Evolutionary conservation across 2,329 filamentous ascomycete species (phyloP).

Genomic region (Cyphellophora attinorum): DNA sequence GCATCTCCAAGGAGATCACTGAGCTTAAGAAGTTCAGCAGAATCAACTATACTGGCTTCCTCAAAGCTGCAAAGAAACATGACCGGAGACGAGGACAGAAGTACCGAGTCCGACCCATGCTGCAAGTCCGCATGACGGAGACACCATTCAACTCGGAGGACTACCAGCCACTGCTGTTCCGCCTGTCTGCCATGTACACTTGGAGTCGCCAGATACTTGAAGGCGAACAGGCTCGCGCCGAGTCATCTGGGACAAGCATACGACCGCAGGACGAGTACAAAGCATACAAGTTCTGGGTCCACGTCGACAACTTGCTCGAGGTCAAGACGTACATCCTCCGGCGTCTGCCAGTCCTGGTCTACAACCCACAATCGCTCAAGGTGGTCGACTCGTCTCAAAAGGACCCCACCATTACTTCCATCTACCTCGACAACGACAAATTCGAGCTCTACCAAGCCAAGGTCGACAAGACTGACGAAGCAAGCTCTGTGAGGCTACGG

Average conservation of each 20-base stretch:
- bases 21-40: conserved; percentile 91
- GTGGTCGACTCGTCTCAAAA: conserved; percentile 65
- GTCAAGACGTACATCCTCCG: conserved; percentile 94
- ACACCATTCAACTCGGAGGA: conserved; percentile 92
- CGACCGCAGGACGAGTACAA: conserved; percentile 56
- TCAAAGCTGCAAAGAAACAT: conserved; percentile 99
- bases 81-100: conserved; percentile 80
- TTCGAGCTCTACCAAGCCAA: conserved; percentile 85
- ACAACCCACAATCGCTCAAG: conserved; percentile 79
- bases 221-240: conserved; percentile 36
- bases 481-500: conserved; percentile 72
- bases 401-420: conserved; percentile 85
- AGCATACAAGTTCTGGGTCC: conserved; percentile 94
- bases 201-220: conserved; percentile 81
- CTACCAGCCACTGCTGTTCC: conserved; percentile 81
- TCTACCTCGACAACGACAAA: conserved; percentile 85
- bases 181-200: conserved; percentile 87
- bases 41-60: conserved; percentile 94
- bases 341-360: conserved; percentile 81
- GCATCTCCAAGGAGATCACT: conserved; percentile 80
- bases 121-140: conserved; percentile 80
- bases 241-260: conserved; percentile 35
- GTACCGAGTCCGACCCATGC: conserved; percentile 83
- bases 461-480: conserved; percentile 63
- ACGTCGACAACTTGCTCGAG: conserved; percentile 88